Conservation (phyloP, 2,329 filamentous ascomycete genomes). For the Aspergillus transmontanensis region DNA sequence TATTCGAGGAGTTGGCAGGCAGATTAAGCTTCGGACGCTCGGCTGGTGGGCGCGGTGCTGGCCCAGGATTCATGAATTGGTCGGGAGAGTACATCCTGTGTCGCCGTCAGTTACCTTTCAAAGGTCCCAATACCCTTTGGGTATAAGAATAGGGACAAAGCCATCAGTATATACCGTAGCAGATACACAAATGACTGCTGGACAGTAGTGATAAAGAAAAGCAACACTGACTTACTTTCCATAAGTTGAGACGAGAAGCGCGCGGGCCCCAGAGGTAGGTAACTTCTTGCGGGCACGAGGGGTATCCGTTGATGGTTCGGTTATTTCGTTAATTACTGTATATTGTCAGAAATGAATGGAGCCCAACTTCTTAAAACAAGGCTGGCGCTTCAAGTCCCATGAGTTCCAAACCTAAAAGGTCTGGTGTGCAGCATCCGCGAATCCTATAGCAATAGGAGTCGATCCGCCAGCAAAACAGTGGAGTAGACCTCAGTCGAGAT, state of each 20-base stretch:
- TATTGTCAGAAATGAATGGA: slow-evolving; percentile 1
- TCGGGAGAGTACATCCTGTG: slow-evolving; percentile 59
- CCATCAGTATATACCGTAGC: background rate
- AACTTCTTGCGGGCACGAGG: slow-evolving; percentile 3
- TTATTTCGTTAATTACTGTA: background rate
- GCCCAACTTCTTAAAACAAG: background rate
- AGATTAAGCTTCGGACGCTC: slow-evolving; percentile 81
- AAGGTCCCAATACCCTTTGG: background rate
- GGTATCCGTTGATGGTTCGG: slow-evolving; percentile 9
- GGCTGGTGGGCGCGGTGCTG: slow-evolving; percentile 84
- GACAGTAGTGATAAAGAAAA: background rate
- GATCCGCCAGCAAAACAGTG: background rate
- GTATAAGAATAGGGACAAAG: background rate
- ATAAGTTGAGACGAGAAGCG: slow-evolving; percentile 27
- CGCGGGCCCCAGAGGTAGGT: slow-evolving; percentile 23
- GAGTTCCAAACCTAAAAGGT: background rate
- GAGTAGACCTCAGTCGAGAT: background rate
- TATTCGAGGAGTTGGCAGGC: slow-evolving; percentile 70
- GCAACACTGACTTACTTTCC: slow-evolving; percentile 36
- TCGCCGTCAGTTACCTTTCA: slow-evolving; percentile 10
- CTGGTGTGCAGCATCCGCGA: background rate
- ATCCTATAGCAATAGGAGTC: background rate
- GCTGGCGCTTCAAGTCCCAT: background rate
- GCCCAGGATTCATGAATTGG: slow-evolving; percentile 94
- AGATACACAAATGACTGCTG: background rate